These are phyloP conservation scores for Sechiopsis laciniata DNA, from an alignment of 306 rosid genomes.

Conservation along the genomic window DNA sequence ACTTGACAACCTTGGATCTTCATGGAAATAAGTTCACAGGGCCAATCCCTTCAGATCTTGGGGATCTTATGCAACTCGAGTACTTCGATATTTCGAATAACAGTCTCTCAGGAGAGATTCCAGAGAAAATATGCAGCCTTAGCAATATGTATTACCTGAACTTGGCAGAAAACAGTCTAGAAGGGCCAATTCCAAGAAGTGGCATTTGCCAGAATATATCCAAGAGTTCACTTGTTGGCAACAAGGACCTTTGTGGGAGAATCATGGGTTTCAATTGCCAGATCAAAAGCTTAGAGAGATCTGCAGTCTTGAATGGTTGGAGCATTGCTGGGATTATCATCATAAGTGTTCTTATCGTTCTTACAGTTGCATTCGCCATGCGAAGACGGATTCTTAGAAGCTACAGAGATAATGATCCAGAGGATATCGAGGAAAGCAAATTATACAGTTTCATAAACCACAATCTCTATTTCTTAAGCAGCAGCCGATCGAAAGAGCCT, in stretches of 20 bases:
- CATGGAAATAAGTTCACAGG: slow-evolving; percentile 65
- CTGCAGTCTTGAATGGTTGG: slow-evolving; percentile 53
- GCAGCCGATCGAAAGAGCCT: slow-evolving; percentile 92
- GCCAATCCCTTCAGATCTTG: slow-evolving; percentile 71
- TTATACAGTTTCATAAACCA: slow-evolving; percentile 55
- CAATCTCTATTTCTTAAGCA: slow-evolving; percentile 75
- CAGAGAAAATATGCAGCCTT: slow-evolving; percentile 70
- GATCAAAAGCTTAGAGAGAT: slow-evolving; percentile 38
- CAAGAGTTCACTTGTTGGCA: slow-evolving; percentile 45
- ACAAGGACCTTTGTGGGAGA: slow-evolving; percentile 66
- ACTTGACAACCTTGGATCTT: slow-evolving; percentile 71
- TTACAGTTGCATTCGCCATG: slow-evolving; percentile 43
- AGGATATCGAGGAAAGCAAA: slow-evolving; percentile 55
- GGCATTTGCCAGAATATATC: slow-evolving; percentile 79
- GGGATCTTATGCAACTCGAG: slow-evolving; percentile 69
- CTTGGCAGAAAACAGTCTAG: slow-evolving; percentile 63
- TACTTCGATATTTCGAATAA: slow-evolving; percentile 72
- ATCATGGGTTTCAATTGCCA: slow-evolving; percentile 50
- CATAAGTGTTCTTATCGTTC: slow-evolving; percentile 34
- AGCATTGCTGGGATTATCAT: slow-evolving; percentile 54
- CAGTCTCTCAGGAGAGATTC: slow-evolving; percentile 59
- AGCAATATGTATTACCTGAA: slow-evolving; percentile 52
- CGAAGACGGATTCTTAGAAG: slow-evolving; percentile 45
- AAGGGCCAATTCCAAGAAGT: slow-evolving; percentile 71
- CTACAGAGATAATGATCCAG: slow-evolving; percentile 41